Base-by-base conservation (phyloP, 2,329 filamentous ascomycete genomes). In the Pseudopyricularia javanii region DNA sequence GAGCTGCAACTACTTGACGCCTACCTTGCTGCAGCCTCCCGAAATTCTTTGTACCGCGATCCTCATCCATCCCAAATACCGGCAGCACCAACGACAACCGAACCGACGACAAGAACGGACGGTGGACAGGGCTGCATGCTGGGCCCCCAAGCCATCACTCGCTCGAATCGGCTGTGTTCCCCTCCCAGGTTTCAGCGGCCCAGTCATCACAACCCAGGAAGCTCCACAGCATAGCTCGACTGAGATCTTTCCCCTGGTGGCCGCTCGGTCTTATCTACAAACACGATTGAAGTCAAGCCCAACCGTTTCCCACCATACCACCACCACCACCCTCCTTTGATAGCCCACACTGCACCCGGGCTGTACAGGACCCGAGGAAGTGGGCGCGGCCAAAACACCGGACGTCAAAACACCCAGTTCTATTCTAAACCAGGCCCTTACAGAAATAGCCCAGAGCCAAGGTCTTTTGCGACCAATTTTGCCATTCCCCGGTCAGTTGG, bases 221-320 rank as follows among this genome's bases (percentile, higher is more conserved):
- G 37, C 37, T 33, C 28, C 37, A 47, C n/a, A 51, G 12, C 33
- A n/a, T n/a, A n/a, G n/a, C n/a, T 37, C 33, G 49, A 52, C 43
- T 32, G 35, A 52, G 35, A 47, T 9, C n/a, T n/a, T 14, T 33
- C 32, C 50, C 50, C 50, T 22, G 50, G 37, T n/a, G n/a, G n/a
- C n/a, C n/a, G n/a, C n/a, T n/a, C 37, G 14, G 50, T 47, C 50
- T 47, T 52, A 47, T 30, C 37, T 43, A 28, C 37, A 52, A 52
- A 52, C 50, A 51, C 30, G n/a, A n/a, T n/a, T n/a, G n/a, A 43
- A 43, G 22, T 20, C 37, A 43, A 43, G 37, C 37, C 37, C 17
- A 43, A 43, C 17, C 37, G n/a, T 43, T 43, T 43, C 37, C 37
- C 37, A 20, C 37, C 24, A 20, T 43, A 20, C 37, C 20, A 11